phyloP scores from a whole-genome alignment of 306 rosid genomes.

The Quercus aquifolioides region DNA sequence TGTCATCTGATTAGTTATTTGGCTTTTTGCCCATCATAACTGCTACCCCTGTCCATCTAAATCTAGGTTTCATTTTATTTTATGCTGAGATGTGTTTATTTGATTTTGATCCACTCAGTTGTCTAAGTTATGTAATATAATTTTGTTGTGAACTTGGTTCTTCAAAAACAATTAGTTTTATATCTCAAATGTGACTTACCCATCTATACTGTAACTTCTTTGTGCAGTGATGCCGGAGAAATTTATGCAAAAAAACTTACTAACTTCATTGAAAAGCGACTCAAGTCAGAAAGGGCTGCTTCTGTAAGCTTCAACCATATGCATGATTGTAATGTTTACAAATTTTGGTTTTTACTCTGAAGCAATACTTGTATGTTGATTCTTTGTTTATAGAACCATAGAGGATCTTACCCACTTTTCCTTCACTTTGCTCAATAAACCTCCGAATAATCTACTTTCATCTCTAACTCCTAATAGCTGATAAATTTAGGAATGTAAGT shows the following conservation, averaged over 20 bases:
- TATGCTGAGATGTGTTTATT: neutral
- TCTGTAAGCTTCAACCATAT: conserved; percentile 63
- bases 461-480: neutral
- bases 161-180: neutral
- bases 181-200: conserved; percentile 12
- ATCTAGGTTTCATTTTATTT: neutral
- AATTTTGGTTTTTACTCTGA: conserved; percentile 14
- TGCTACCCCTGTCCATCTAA: neutral
- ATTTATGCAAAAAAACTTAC: conserved; percentile 82
- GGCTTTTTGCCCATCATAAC: neutral
- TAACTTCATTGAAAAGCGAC: conserved; percentile 86
- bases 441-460: neutral
- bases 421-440: neutral
- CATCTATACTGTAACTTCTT: conserved; percentile 18
- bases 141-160: neutral
- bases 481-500: neutral
- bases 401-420: neutral
- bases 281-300: conserved; percentile 96
- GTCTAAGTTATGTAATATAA: neutral
- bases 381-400: neutral
- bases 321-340: conserved; percentile 11
- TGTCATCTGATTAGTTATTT: neutral
- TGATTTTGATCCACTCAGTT: neutral
- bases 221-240: conserved; percentile 78
- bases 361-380: conserved; percentile 7